A percentile compares a stretch with the other conserved stretches of the same genome.
These are phyloP conservation scores for Neonectria ditissima DNA, from an alignment of 2,329 filamentous ascomycete species.

Conservation along the genomic window DNA sequence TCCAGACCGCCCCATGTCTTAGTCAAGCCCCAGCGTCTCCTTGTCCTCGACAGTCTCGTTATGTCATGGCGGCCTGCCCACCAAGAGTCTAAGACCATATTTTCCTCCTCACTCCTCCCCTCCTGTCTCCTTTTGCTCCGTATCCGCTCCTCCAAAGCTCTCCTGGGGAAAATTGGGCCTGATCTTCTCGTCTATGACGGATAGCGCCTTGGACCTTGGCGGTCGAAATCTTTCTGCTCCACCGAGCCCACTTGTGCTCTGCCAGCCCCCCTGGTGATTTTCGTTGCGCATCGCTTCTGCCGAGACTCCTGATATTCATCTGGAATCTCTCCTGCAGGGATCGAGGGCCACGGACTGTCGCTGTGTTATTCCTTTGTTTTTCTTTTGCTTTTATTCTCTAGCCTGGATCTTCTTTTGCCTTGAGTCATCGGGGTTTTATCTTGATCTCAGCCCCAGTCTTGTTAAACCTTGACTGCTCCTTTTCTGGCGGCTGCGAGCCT, in stretches of 20 bases:
- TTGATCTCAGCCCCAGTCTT: constrained; percentile 23
- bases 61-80: constrained; percentile 37
- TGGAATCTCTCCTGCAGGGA: constrained; percentile 35
- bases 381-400: background rate
- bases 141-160: background rate
- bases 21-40: background rate
- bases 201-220: constrained; percentile 1
- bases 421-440: constrained; percentile 21
- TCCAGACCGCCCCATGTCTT: background rate
- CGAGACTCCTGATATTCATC: constrained; percentile 31
- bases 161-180: constrained; percentile 6
- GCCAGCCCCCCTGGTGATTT: constrained; percentile 7
- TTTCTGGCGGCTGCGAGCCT: constrained; percentile 4
- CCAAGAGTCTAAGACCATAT: constrained; percentile 13
- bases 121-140: constrained; percentile 6
- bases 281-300: constrained; percentile 18
- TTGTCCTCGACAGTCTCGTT: constrained; percentile 25
- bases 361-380: background rate
- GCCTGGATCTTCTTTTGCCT: constrained; percentile 9
- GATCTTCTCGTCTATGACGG: background rate
- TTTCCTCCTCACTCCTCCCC: constrained; percentile 14
- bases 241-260: background rate
- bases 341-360: constrained; percentile 19
- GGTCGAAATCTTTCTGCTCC: constrained; percentile 13
- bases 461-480: constrained; percentile 9